Evolutionary conservation across 208 protist species (phyloP).

Genomic region (Herpetomonas tarakana): DNA sequence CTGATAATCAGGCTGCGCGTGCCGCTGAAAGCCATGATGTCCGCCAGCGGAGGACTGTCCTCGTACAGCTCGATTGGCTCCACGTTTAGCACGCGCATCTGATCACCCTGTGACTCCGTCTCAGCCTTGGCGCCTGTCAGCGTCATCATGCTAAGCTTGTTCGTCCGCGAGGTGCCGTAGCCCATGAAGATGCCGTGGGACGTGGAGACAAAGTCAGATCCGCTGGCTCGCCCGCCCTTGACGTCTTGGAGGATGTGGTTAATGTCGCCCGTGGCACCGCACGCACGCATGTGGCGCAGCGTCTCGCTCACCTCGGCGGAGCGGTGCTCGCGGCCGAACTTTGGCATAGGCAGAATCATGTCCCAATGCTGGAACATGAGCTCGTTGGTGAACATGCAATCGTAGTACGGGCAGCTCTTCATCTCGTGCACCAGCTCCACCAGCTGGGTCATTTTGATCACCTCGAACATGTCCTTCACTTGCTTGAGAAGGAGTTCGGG

Average conservation of each 20-base stretch:
- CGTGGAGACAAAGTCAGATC: constrained; percentile 75
- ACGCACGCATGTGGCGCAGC: constrained; percentile 82
- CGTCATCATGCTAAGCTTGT: constrained; percentile 61
- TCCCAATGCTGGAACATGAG: constrained; percentile 80
- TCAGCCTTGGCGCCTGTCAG: constrained; percentile 35
- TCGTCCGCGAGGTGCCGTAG: constrained; percentile 65
- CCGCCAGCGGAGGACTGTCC: constrained; percentile 76
- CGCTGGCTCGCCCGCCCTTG: constrained; percentile 59
- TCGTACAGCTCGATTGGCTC: constrained; percentile 65
- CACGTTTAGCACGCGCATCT: constrained; percentile 46
- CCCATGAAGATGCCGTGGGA: constrained; percentile 76
- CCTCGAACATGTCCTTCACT: constrained; percentile 54
- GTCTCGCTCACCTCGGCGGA: constrained; percentile 82
- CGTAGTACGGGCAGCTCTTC: constrained; percentile 79
- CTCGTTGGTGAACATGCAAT: constrained; percentile 72
- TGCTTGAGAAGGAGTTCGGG: constrained; percentile 66
- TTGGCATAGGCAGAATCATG: constrained; percentile 84
- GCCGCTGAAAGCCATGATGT: constrained; percentile 71
- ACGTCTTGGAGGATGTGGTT: constrained; percentile 78
- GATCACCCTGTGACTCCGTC: constrained; percentile 31
- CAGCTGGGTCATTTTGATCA: constrained; percentile 64
- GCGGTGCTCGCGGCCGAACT: constrained; percentile 76
- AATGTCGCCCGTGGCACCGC: constrained; percentile 65
- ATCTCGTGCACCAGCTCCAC: constrained; percentile 81
- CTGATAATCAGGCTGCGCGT: constrained; percentile 64